Percentiles rank a stretch among this genome's conserved stretches.
These are phyloP conservation scores for Exophiala alcalophila DNA, from an alignment of 2,329 filamentous ascomycete genomes.

Conservation along the genomic window DNA sequence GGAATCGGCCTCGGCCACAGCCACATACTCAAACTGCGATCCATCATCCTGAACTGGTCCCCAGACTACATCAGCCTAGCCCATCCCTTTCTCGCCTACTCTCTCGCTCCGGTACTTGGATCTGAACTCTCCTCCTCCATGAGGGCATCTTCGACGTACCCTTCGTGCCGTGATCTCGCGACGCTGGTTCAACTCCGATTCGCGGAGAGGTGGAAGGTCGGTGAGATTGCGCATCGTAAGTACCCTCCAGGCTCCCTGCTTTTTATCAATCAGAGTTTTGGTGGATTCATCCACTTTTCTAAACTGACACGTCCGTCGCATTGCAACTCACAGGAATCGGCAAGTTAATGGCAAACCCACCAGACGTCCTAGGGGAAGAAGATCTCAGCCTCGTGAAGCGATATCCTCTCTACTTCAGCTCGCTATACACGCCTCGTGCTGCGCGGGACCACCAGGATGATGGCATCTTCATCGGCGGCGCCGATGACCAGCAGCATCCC, in stretches of 20 bases:
- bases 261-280: too few relatives aligned
- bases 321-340: too few relatives aligned
- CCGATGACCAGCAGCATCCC: too few relatives aligned
- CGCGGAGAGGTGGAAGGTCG: constrained; percentile 1
- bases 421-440: neutral
- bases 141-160: neutral
- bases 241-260: neutral
- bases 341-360: too few relatives aligned
- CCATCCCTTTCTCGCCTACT: neutral
- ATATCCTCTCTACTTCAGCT: constrained; percentile 2
- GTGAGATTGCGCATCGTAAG: neutral
- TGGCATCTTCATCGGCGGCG: too few relatives aligned
- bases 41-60: constrained; percentile 1
- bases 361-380: too few relatives aligned
- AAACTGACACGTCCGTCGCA: too few relatives aligned
- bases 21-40: neutral
- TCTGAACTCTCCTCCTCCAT: neutral
- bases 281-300: neutral
- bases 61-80: constrained; percentile 2
- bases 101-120: neutral
- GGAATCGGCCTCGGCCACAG: too few relatives aligned
- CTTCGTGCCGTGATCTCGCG: neutral
- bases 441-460: neutral
- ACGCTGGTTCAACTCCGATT: neutral
- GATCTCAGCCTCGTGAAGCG: neutral